A percentile compares a stretch with the other conserved stretches of the same genome.
These are phyloP conservation scores for Morella rubra DNA, from an alignment of 306 rosid genomes.

Conservation along the genomic window DNA sequence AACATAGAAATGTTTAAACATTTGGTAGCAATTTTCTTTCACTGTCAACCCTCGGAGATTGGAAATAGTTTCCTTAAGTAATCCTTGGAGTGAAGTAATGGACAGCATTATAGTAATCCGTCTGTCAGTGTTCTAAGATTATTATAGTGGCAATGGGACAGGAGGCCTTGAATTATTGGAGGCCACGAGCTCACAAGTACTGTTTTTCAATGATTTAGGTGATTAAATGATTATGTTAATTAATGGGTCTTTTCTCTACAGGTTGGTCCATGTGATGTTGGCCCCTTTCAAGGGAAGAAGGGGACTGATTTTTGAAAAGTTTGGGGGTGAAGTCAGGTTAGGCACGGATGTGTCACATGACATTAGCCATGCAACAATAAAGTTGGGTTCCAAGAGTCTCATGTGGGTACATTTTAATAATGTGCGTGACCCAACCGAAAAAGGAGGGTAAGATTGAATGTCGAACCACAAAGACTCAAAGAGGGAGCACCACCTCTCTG, in stretches of 20 bases:
- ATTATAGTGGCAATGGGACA: slow-evolving; percentile 36
- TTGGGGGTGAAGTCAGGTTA: not conserved
- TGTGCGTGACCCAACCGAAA: slow-evolving; percentile 3
- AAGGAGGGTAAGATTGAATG: slow-evolving; percentile 1
- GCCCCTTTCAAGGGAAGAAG: not conserved
- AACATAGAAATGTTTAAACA: slow-evolving; percentile 1
- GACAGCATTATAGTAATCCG: slow-evolving; percentile 8
- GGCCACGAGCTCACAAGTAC: slow-evolving; percentile 15
- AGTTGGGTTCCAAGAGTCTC: slow-evolving; percentile 18
- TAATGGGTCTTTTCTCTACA: slow-evolving; percentile 36
- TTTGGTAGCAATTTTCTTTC: not conserved
- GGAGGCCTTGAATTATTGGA: slow-evolving; percentile 48
- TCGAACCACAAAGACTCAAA: slow-evolving; percentile 4
- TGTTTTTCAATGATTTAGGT: slow-evolving; percentile 38
- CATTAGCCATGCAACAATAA: slow-evolving; percentile 31
- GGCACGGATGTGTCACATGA: slow-evolving; percentile 57
- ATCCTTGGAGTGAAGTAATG: slow-evolving; percentile 10
- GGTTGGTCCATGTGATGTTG: slow-evolving; percentile 77
- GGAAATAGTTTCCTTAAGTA: not conserved
- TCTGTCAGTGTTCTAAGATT: not conserved
- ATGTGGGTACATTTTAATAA: slow-evolving; percentile 22
- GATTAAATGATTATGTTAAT: slow-evolving; percentile 39
- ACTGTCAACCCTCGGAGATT: not conserved
- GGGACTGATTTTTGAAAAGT: not conserved
- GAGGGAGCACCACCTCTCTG: slow-evolving; percentile 18